These are phyloP conservation scores for Raphanus hybrid DNA, from an alignment of 441 rosid genomes.

Conservation along the genomic window DNA sequence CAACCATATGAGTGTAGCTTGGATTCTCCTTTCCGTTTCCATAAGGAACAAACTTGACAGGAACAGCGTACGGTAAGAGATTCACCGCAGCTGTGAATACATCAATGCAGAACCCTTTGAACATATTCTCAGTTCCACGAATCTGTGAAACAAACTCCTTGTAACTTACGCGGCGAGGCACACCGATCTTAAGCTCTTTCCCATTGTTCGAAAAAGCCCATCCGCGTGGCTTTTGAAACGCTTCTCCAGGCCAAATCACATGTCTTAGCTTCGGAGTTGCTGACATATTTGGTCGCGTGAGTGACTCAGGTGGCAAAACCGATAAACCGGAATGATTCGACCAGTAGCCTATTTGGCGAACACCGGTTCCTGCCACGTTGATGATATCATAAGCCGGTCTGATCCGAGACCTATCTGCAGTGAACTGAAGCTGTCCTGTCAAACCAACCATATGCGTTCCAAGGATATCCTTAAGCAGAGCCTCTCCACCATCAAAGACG, in stretches of 20 bases:
- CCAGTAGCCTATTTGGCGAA: slow-evolving; percentile 84
- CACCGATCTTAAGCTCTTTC: slow-evolving; percentile 76
- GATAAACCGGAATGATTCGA: slow-evolving; percentile 88
- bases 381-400: slow-evolving; percentile 78
- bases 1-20: slow-evolving; percentile 74
- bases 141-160: slow-evolving; percentile 72
- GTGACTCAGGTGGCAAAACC: slow-evolving; percentile 59
- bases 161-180: slow-evolving; percentile 74
- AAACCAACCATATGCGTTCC: slow-evolving; percentile 67
- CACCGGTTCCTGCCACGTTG: slow-evolving; percentile 83
- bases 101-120: slow-evolving; percentile 91
- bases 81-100: slow-evolving; percentile 79
- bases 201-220: slow-evolving; percentile 93
- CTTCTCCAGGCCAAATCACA: slow-evolving; percentile 94
- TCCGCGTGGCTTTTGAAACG: slow-evolving; percentile 72
- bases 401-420: slow-evolving; percentile 55
- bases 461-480: slow-evolving; percentile 62
- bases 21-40: slow-evolving; percentile 80
- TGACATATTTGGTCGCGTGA: slow-evolving; percentile 58
- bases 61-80: slow-evolving; percentile 84
- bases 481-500: slow-evolving; percentile 64
- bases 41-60: slow-evolving; percentile 66
- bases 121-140: slow-evolving; percentile 55
- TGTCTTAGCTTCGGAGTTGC: slow-evolving; percentile 54
- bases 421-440: slow-evolving; percentile 74